Base-by-base conservation (phyloP, 768 basidiomycete genomes). In the Boletus insuetus region DNA sequence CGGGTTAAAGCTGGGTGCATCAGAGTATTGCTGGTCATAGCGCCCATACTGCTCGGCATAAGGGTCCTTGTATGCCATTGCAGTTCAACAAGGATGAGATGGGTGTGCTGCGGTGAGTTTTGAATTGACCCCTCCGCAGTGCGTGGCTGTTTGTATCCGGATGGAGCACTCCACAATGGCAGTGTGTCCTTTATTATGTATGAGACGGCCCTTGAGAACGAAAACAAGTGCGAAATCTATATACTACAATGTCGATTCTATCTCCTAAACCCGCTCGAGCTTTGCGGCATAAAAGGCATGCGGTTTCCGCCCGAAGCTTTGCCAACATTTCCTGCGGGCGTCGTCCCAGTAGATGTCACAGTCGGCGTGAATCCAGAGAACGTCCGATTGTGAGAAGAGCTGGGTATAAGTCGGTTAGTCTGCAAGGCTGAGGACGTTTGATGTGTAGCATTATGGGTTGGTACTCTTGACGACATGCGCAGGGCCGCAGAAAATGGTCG, bases 21-120 rank as follows among this genome's bases (percentile, higher is more conserved):
- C 71, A 34, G 61, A 59, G 59, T 77, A 76, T 42, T 68, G 69
- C 24, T 64, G 62, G 56, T 69, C 58, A 37, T 71, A 58, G 16
- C 59, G 62, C n/a, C 60, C 66, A 45, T 61, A 61, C 48, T 67
- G 73, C 48, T 68, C 74, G 56, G 75, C 55, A 63, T 84, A 82
- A 20, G 83, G 82, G 67, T 86, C 82, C 55, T 71, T 75, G 69
- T 84, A 83, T 77, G 84, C 82, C 59, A 68, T 72, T 48, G 56
- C 51, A 34, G 50, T 40, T 52, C 22, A 19, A 32, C 7, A 43
- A 34, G 20, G 20, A 35, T 39, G 13, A 40, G 22, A 48, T 56
- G 51, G n/a, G 37, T 32, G 55, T 66, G 62, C 64, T 67, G 66
- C 62, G 66, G 58, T n/a, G 38, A 53, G 54, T 14, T 39, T 24